Evolutionary conservation across 2,329 filamentous ascomycete genomes (phyloP), one percentile per base, ranked within the genome.

Genomic region (Dothidotthia symphoricarpi): DNA sequence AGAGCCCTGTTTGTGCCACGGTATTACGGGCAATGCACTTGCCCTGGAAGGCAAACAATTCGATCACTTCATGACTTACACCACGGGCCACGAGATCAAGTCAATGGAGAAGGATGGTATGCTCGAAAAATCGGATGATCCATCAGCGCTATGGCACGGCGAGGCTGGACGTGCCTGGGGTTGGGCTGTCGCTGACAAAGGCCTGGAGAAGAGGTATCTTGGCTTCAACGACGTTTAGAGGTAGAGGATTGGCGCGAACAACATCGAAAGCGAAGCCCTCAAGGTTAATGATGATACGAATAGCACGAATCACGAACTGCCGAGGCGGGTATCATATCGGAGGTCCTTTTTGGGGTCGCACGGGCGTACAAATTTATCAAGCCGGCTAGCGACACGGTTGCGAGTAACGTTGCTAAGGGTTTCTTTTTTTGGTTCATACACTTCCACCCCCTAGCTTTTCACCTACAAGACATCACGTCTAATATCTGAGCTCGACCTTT

Each of bases 1-100:
- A 47, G 77, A 81, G 51, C 80, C 81, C 1, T 83, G 77, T 52
- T 58, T 86, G 24, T 85, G 82, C 53, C 81, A 86, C 53, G 78
- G 82, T 0, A 78, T 83, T 17, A 72, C 78, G 11, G 80, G 82
- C 6, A 85, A 85, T 54, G 78, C 80, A 12, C 64, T 86, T 52
- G 78, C 73, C 39, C 69, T 78, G 19, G 66, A 71, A 22, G 65
- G 67, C n/a, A 58, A 69, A 36, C 61, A 72, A 27, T 72, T 74
- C 46, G 73, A 81, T 43, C 77, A 82, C 52, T 81, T 82, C 55
- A 64, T 82, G 37, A 74, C 73, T 8, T 73, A 80, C 45, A 78
- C 76, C 3, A 80, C 77, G 0, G 71, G 74, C 3, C 72, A 79
- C 37, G 74, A 77, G 40, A 73, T 82, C 45, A 73, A 75, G 50